Evolutionary conservation across 768 basidiomycete genomes (phyloP).

Genomic region (Cystofilobasidium bisporidii): DNA sequence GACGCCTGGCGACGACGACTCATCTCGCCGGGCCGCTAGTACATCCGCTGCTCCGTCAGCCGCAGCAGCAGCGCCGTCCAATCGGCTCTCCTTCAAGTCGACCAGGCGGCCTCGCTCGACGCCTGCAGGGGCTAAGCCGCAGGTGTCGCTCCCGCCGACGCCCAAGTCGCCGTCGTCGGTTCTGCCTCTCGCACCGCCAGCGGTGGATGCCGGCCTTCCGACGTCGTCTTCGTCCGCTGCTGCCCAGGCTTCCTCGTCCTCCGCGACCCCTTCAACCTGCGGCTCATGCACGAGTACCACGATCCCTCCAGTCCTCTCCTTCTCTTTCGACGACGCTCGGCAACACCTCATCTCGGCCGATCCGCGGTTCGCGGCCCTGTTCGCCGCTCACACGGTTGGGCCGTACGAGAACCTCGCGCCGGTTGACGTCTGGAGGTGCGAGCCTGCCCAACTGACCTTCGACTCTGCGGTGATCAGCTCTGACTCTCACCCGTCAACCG

Average conservation of each 20-base stretch:
- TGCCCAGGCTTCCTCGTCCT: background rate
- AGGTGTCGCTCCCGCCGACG: background rate
- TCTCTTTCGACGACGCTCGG: slow-evolving; percentile 68
- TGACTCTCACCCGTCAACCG: background rate
- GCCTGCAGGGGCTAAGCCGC: background rate
- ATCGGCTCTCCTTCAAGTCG: background rate
- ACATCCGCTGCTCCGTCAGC: background rate
- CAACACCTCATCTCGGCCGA: slow-evolving; percentile 59
- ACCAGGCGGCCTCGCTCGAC: background rate
- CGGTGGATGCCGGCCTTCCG: background rate
- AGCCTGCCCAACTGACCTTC: background rate
- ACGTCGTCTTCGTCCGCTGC: background rate
- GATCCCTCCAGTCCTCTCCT: slow-evolving; percentile 62
- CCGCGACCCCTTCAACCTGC: background rate
- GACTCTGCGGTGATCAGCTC: too few species aligned
- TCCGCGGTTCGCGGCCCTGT: slow-evolving; percentile 60
- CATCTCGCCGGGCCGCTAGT: background rate
- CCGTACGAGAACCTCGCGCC: slow-evolving; percentile 65
- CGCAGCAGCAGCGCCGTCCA: background rate
- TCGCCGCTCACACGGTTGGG: slow-evolving; percentile 56
- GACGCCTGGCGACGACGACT: background rate
- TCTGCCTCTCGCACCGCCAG: background rate
- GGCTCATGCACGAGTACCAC: slow-evolving; percentile 36
- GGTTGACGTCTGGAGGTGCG: slow-evolving; percentile 73
- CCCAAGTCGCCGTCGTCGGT: background rate